Evolutionary conservation across 1,139 yeast species (phyloP).

Genomic region (Arxiozyma slooffiae): DNA sequence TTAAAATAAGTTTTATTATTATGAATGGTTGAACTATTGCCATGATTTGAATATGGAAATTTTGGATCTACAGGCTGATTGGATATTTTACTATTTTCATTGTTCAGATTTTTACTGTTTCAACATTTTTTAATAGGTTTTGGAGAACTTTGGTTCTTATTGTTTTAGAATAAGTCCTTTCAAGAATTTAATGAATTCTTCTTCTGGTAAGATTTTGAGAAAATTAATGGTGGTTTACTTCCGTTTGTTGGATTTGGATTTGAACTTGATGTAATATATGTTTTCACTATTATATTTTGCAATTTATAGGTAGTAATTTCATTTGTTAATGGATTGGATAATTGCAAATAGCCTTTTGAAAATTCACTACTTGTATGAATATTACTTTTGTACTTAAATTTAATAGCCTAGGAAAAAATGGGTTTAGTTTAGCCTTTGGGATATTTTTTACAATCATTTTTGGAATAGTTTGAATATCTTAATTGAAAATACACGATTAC

Average conservation of each 20-base stretch:
- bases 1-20: slow-evolving; percentile 6
- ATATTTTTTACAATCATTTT: not conserved
- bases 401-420: not conserved
- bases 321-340: slow-evolving; percentile 3
- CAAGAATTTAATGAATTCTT: slow-evolving; percentile 25
- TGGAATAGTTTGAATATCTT: slow-evolving; percentile 9
- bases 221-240: not conserved
- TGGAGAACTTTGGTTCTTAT: slow-evolving; percentile 7
- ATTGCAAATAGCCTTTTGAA: not conserved
- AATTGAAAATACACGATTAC: slow-evolving; percentile 28
- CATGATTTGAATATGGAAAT: not conserved
- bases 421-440: not conserved
- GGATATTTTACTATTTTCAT: not conserved
- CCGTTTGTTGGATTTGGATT: not conserved
- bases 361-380: slow-evolving; percentile 3
- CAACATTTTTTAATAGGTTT: slow-evolving; percentile 9
- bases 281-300: not conserved
- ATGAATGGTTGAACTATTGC: not conserved
- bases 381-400: slow-evolving; percentile 3
- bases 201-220: slow-evolving; percentile 20
- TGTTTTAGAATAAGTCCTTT: slow-evolving; percentile 27
- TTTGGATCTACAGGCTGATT: not conserved
- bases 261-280: slow-evolving; percentile 1
- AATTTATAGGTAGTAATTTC: not conserved
- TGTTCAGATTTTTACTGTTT: not conserved